phyloP scores from a whole-genome alignment of 1,284 basidiomycete species.

The Trametes pubescens region DNA sequence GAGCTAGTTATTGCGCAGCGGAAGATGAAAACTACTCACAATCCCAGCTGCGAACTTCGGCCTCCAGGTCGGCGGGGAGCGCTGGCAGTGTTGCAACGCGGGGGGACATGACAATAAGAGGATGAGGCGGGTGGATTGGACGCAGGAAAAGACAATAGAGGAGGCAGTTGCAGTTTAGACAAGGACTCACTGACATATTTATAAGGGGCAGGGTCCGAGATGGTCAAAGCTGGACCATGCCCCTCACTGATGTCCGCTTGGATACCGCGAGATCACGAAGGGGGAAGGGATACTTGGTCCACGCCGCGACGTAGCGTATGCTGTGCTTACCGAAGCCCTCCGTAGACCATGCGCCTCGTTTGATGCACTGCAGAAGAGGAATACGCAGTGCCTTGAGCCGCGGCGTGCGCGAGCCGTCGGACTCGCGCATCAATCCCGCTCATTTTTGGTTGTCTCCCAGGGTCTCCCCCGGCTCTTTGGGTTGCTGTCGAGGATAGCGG shows the following conservation, averaged over 20 bases:
- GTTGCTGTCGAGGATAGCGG: too few species aligned
- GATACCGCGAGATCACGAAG: neutral
- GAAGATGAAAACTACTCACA: neutral
- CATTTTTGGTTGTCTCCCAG: too few species aligned
- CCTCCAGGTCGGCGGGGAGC: neutral
- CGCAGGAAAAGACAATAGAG: neutral
- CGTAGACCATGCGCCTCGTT: neutral
- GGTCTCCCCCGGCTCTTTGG: too few species aligned
- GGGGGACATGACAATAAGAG: neutral
- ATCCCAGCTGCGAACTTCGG: neutral
- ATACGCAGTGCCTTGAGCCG: too few species aligned
- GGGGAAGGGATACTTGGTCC: neutral
- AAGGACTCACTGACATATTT: neutral
- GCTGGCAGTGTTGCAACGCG: neutral
- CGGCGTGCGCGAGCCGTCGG: too few species aligned
- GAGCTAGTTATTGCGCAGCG: neutral
- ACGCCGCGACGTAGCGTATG: too few species aligned
- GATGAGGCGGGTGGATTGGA: neutral
- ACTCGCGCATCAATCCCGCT: too few species aligned
- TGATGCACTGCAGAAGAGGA: neutral
- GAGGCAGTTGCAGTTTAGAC: neutral
- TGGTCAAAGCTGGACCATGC: neutral
- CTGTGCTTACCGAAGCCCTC: too few species aligned
- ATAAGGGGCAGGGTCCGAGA: neutral
- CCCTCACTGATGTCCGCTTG: neutral